Evolutionary conservation across 495 filamentous ascomycete species (phyloP), one percentile per base, ranked within the genome.

Genomic region (Thermothielavioides terrestris): DNA sequence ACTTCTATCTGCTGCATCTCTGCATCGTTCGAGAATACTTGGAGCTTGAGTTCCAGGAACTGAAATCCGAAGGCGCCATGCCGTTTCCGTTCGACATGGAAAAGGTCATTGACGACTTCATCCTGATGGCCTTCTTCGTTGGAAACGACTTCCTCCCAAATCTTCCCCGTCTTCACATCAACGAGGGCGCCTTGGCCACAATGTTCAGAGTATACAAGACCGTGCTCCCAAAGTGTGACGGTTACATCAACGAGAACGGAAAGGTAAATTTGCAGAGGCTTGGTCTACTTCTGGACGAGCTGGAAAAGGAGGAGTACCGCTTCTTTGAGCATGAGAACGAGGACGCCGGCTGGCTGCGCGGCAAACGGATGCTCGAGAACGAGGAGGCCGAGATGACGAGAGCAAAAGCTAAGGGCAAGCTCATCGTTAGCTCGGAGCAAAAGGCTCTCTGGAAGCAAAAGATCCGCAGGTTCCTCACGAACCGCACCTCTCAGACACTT

Each of bases 71-170:
- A n/a, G 84, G 84, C 20, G 75, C 71, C 53, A 75, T 96, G 60
- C 73, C 71, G 25, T 88, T 95, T 55, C 72, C 78, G 20, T 98
- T 92, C 61, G 86, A 99, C 57, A 85, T 97, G 84, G 94, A 99
- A 67, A 81, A 85, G 52, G 80, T 97, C 55, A 96, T 99, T 67
- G 94, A 99, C 59, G 92, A 99, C 73, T 97, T 99, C 68, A 97
- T 99, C 62, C 78, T 99, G 35, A 94, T 99, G 87, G 90, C 89
- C 26, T 99, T 99, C 73, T 99, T 99, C 62, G 89, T 99, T 63
- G 94, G 94, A 64, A 99, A 99, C 66, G 94, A 99, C 70, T 99
- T 99, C 69, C 77, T 99, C 59, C 94, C 94, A 4, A 95, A 97
- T 68, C 72, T 99, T 43, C 94, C 94, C 2, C 87, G 94, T 54